Percentiles rank a stretch among this genome's conserved stretches.
These are phyloP conservation scores for Kalmusia sp. DNA, from an alignment of 2,329 filamentous ascomycete species.

Conservation along the genomic window DNA sequence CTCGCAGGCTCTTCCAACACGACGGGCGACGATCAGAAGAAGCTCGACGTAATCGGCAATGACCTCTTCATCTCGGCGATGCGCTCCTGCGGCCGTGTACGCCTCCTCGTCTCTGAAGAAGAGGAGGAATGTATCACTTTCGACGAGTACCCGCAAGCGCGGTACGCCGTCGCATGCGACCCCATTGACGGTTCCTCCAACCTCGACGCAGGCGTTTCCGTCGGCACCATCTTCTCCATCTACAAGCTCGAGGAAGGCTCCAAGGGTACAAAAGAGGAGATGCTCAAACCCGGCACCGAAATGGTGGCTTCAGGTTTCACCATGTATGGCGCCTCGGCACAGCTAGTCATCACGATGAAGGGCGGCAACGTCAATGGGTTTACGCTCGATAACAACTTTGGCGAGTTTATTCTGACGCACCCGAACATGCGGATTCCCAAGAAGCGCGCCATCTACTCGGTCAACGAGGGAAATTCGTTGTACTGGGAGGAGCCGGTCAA, in stretches of 20 bases:
- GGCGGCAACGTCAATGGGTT: constrained; percentile 93
- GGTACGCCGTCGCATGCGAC: constrained; percentile 95
- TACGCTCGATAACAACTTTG: constrained; percentile 93
- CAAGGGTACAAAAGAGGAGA: constrained; percentile 78
- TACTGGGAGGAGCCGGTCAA: constrained; percentile 94
- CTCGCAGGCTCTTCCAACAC: constrained; percentile 93
- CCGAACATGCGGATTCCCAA: constrained; percentile 89
- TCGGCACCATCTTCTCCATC: constrained; percentile 95
- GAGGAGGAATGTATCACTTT: constrained; percentile 94
- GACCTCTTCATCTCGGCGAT: constrained; percentile 97
- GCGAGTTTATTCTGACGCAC: constrained; percentile 98
- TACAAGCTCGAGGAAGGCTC: constrained; percentile 85
- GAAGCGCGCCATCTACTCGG: constrained; percentile 87
- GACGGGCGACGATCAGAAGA: constrained; percentile 98
- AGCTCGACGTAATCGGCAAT: constrained; percentile 98
- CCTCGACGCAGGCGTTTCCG: constrained; percentile 94
- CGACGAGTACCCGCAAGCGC: constrained; percentile 72
- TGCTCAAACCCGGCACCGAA: constrained; percentile 88
- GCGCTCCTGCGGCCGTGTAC: constrained; percentile 88
- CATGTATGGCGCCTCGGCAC: constrained; percentile 98
- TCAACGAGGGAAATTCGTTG: constrained; percentile 97
- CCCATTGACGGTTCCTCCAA: constrained; percentile 98
- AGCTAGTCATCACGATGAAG: constrained; percentile 97
- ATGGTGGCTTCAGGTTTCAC: constrained; percentile 97
- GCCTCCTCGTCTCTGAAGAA: constrained; percentile 95